A percentile compares a stretch with the other conserved stretches of the same genome.
Evolutionary conservation across 352 stramenopile species (phyloP).

Genomic region (Peronospora farinosa): DNA sequence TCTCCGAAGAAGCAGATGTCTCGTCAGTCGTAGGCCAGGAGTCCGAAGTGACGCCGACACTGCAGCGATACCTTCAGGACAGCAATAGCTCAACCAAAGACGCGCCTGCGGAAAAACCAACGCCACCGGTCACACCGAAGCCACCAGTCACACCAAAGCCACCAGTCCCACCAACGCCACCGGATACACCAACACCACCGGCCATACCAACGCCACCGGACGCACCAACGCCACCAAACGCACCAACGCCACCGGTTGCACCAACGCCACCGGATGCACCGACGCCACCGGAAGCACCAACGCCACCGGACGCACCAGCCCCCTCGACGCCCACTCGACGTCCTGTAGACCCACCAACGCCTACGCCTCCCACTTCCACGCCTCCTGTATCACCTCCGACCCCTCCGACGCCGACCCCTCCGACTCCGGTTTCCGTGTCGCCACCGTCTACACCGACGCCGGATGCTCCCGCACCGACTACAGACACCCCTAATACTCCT

Average conservation of each 20-base stretch:
- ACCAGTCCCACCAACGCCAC: conserved; percentile 3
- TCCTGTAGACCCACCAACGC: neutral
- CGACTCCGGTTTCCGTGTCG: neutral
- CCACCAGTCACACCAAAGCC: conserved; percentile 9
- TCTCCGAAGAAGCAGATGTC: conserved; percentile 16
- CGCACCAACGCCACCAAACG: too few relatives aligned
- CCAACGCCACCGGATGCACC: too few relatives aligned
- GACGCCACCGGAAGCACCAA: too few relatives aligned
- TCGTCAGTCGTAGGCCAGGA: conserved; percentile 13
- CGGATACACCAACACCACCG: neutral
- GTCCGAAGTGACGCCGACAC: conserved; percentile 11
- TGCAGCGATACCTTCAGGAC: conserved; percentile 23
- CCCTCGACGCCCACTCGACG: neutral
- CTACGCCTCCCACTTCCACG: neutral
- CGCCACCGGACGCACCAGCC: too few relatives aligned
- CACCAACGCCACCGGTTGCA: too few relatives aligned
- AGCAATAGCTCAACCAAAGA: conserved; percentile 14
- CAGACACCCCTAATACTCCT: neutral
- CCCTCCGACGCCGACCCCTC: neutral
- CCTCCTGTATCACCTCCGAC: neutral
- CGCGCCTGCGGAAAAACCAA: too few relatives aligned
- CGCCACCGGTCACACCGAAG: conserved; percentile 15
- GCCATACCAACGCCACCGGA: too few relatives aligned
- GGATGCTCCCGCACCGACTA: neutral
- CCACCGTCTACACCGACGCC: neutral